A percentile compares a stretch with the other conserved stretches of the same genome.
These are phyloP conservation scores for Ophiostoma novo-ulmi DNA, from an alignment of 2,329 filamentous ascomycete species.

Conservation along the genomic window DNA sequence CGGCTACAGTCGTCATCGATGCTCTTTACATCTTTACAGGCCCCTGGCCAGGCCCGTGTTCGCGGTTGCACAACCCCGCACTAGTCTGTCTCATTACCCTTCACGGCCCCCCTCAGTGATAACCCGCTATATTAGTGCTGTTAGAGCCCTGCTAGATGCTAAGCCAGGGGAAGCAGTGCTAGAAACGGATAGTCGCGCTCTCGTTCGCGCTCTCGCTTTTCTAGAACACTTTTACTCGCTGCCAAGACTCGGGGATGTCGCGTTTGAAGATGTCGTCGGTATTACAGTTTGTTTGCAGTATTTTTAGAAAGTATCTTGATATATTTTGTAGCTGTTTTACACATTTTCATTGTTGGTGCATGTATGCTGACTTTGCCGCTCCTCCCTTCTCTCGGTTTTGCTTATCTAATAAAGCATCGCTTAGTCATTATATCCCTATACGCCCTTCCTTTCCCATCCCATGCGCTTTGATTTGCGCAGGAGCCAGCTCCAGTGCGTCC, in stretches of 20 bases:
- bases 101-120: background rate
- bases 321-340: background rate
- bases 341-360: no score
- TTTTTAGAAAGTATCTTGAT: background rate
- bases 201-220: background rate
- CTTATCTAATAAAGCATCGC: no score
- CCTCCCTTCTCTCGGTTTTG: no score
- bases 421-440: no score
- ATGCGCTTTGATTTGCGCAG: constrained; percentile 29
- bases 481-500: constrained; percentile 41
- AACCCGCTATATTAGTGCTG: background rate
- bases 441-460: background rate
- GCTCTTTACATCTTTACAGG: background rate
- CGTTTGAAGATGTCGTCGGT: background rate
- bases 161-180: background rate
- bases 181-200: background rate
- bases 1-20: background rate
- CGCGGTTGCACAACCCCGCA: constrained; percentile 18
- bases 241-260: background rate
- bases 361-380: no score
- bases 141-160: background rate
- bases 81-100: constrained; percentile 6
- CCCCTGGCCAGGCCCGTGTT: background rate
- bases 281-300: no score
- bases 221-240: constrained; percentile 4